Base-by-base conservation (phyloP, 1,139 yeast species). In the Magnusiomyces paraingens region DNA sequence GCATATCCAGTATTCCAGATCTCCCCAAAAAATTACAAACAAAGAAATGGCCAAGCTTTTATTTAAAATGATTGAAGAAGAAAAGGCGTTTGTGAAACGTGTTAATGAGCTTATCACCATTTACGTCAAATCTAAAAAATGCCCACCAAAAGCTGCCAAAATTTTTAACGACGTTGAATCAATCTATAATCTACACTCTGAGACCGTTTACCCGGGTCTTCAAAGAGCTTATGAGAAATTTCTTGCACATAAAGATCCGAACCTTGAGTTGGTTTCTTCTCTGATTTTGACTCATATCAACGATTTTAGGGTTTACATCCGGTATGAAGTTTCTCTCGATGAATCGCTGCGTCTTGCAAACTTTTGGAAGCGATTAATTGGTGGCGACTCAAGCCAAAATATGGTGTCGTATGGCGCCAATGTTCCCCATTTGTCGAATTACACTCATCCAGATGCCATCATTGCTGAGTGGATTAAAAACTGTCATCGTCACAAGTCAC, bases 401-500 rank as follows among this genome's bases (percentile, higher is more conserved):
- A 55, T 21, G 46, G 51, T 49, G 50, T 58, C 42, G 43, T 55
- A 43, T 52, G 47, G 54, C 17, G 54, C 55, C 49, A 45, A 56
- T 6, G 52, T 57, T 49, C 55, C 57, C 51, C 40, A 54, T 54
- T 11, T 61, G 48, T 39, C 57, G 54, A 8, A 62, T 56, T 39
- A 52, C 54, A 53, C 56, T 38, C 65, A 64, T 51, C 64, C 65
- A 3, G 66, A 62, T 45, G 56, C 57, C 14, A 61, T 62, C 17
- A 55, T 63, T 17, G 65, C 62, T 2, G 64, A 61, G 35, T 65
- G 67, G 66, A 47, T 53, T 20, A 54, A 64, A 17, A 47, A 51
- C 18, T 55, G 60, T 44, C 47, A 50, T 22, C 56, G 53, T 35
- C 49, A 52, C 35, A 57, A 59, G 41, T 42, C 52, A 10, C 66